These are phyloP conservation scores for Deinandra increscens DNA, from an alignment of 129 eudicot genomes.

Conservation along the genomic window DNA sequence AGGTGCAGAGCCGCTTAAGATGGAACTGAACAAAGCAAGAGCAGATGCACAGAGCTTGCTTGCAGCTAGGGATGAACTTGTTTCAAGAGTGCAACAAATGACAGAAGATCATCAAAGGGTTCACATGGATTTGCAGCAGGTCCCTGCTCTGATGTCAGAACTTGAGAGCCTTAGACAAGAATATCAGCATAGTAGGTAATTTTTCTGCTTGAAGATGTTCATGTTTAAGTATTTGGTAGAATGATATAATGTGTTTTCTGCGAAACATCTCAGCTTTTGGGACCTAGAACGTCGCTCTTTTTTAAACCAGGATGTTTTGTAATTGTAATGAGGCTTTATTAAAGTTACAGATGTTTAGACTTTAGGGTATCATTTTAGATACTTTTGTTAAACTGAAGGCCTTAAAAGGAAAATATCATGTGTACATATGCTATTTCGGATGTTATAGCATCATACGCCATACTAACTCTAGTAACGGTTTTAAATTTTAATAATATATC, in stretches of 20 bases:
- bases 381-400: not conserved
- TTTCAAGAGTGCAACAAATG: slow-evolving; percentile 58
- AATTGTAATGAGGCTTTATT: not conserved
- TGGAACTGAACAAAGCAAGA: slow-evolving; percentile 64
- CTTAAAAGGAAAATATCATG: not conserved
- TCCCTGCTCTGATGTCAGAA: slow-evolving; percentile 66
- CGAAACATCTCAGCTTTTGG: too few species aligned
- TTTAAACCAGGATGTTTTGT: too few species aligned
- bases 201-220: slow-evolving; percentile 12
- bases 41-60: slow-evolving; percentile 74
- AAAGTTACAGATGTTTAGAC: not conserved
- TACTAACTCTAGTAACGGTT: not conserved
- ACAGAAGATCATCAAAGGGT: slow-evolving; percentile 69
- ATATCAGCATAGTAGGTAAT: slow-evolving; percentile 80
- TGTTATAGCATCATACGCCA: not conserved
- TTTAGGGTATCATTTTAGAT: not conserved
- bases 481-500: not conserved
- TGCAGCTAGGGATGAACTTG: slow-evolving; percentile 65
- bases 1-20: slow-evolving; percentile 57
- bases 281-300: not conserved
- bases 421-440: not conserved
- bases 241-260: slow-evolving; percentile 2
- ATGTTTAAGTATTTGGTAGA: not conserved
- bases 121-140: slow-evolving; percentile 65
- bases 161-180: slow-evolving; percentile 79